Conservation (phyloP, 2,329 filamentous ascomycete species). For the Paracoccidioides brasiliensis region DNA sequence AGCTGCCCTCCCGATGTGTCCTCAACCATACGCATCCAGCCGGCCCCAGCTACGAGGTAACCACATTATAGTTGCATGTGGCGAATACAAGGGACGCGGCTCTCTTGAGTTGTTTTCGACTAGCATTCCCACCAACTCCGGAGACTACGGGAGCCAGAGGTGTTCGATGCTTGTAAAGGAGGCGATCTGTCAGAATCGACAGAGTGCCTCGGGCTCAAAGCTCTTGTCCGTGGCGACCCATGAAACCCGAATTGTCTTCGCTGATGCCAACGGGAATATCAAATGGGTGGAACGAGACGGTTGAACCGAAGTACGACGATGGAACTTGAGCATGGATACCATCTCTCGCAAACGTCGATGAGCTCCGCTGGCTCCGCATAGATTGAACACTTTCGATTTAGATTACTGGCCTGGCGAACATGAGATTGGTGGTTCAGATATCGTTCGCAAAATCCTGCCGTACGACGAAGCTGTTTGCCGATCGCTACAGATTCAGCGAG, state of each 20-base stretch:
- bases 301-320: slow-evolving; percentile 39
- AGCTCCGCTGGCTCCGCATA: slow-evolving; percentile 21
- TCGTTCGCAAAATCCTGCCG: slow-evolving; percentile 67
- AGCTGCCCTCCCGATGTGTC: slow-evolving; percentile 47
- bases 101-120: slow-evolving; percentile 67
- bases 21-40: slow-evolving; percentile 36
- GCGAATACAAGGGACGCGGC: slow-evolving; percentile 84
- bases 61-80: slow-evolving; percentile 64
- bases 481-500: not conserved
- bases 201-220: slow-evolving; percentile 68
- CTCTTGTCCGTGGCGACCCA: slow-evolving; percentile 70
- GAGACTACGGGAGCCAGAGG: slow-evolving; percentile 2
- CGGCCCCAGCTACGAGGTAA: slow-evolving; percentile 36
- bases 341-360: slow-evolving; percentile 6
- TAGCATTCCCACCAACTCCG: slow-evolving; percentile 15
- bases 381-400: slow-evolving; percentile 26
- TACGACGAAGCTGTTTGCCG: not conserved
- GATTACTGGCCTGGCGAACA: slow-evolving; percentile 42
- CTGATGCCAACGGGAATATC: slow-evolving; percentile 69
- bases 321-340: slow-evolving; percentile 40
- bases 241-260: slow-evolving; percentile 67
- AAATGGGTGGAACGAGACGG: slow-evolving; percentile 90
- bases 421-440: slow-evolving; percentile 49
- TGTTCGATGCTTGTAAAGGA: slow-evolving; percentile 7
- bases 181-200: slow-evolving; percentile 56